A percentile compares a stretch with the other conserved stretches of the same genome.
Conservation (phyloP, 306 rosid genomes). For the Quercus ilex region DNA sequence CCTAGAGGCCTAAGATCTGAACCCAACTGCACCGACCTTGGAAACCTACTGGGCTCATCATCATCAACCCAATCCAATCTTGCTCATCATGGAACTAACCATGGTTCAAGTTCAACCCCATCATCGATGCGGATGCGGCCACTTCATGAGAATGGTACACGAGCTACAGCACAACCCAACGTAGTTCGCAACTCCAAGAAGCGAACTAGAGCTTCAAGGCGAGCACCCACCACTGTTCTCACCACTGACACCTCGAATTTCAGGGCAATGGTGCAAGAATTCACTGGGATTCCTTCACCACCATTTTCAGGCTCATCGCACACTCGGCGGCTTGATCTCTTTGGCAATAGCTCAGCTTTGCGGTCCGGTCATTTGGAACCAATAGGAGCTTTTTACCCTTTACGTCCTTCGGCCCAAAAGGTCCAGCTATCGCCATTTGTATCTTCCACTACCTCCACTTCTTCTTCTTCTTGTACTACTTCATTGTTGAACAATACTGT, state of each 20-base stretch:
- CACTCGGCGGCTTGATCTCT: constrained; percentile 70
- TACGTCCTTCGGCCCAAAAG: constrained; percentile 63
- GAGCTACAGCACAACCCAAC: constrained; percentile 11
- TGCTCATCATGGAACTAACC: not conserved
- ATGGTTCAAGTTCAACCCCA: not conserved
- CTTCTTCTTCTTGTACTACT: constrained; percentile 9
- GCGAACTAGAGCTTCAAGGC: constrained; percentile 77
- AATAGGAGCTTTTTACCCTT: constrained; percentile 36
- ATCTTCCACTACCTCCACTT: constrained; percentile 16
- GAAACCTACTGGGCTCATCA: constrained; percentile 6
- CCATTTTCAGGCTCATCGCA: constrained; percentile 62
- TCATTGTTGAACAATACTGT: constrained; percentile 31
- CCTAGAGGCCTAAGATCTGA: constrained; percentile 41
- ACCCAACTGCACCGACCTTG: constrained; percentile 26
- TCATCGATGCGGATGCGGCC: constrained; percentile 22
- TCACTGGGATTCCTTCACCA: constrained; percentile 89
- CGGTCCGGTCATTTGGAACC: constrained; percentile 30
- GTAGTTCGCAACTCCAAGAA: constrained; percentile 60
- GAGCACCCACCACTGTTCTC: constrained; percentile 90
- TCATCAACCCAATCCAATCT: constrained; percentile 24
- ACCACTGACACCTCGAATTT: constrained; percentile 90
- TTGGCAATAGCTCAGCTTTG: constrained; percentile 36
- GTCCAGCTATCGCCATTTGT: constrained; percentile 33
- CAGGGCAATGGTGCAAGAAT: constrained; percentile 97
- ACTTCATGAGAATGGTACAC: constrained; percentile 4